These are phyloP conservation scores for Dictyostelium discoideum DNA, from an alignment of 78 protist species.

Conservation along the genomic window DNA sequence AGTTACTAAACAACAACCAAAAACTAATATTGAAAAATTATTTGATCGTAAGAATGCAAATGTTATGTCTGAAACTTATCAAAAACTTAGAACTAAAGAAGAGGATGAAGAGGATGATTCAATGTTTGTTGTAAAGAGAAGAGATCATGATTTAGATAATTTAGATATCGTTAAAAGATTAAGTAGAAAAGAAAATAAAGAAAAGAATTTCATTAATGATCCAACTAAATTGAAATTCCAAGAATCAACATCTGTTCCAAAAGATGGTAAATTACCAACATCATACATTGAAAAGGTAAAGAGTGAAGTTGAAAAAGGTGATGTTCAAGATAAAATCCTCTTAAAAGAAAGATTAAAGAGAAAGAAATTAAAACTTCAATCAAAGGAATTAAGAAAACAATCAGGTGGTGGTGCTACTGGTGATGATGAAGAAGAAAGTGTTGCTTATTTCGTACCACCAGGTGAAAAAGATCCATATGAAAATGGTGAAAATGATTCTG, in stretches of 20 bases:
- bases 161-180: background rate
- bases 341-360: conserved; percentile 1
- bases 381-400: background rate
- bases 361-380: background rate
- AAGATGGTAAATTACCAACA: background rate
- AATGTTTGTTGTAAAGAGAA: conserved; percentile 55
- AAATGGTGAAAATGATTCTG: background rate
- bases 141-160: conserved; percentile 24
- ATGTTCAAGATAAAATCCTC: conserved; percentile 12
- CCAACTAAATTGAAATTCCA: conserved; percentile 8
- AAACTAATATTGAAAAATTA: conserved; percentile 13
- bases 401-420: background rate
- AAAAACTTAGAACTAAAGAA: background rate
- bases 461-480: conserved; percentile 50
- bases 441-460: conserved; percentile 53
- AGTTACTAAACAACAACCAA: background rate
- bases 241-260: background rate
- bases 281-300: conserved; percentile 9
- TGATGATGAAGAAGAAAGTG: conserved; percentile 27
- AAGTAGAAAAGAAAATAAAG: conserved; percentile 1
- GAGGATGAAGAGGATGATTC: conserved; percentile 55
- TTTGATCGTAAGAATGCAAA: conserved; percentile 42
- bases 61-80: conserved; percentile 49
- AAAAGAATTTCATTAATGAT: background rate
- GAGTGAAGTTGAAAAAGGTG: background rate